Base-by-base conservation (phyloP, 768 basidiomycete species). In the Punctularia strigosozonata region DNA sequence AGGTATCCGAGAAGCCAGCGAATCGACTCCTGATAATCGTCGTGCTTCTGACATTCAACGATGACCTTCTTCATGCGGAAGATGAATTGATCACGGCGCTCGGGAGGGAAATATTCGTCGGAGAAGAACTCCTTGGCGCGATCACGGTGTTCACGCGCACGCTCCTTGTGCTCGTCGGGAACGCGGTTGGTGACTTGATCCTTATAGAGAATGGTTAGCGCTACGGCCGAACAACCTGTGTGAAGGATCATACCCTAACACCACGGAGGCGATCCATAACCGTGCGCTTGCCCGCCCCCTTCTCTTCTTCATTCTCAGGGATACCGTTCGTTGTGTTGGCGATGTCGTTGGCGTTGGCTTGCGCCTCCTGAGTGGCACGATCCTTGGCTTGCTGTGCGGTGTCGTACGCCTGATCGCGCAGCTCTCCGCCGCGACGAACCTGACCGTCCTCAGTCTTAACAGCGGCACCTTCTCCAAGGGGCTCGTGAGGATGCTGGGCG, bases 51-150 rank as follows among this genome's bases (percentile, higher is more conserved):
- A 54, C 87, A 91, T 52, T 97, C 92, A 42, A 92, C 69, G 38
- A 95, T 75, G 25, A 83, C 80, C 76, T 95, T 97, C 69, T 97
- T 97, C 5, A 77, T 70, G 10, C 94, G 75, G 66, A 81, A 94
- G 52, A 98, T 84, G 59, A 90, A 95, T 52, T 88, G 88, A 39
- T 94, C 88, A 18, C 88, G 73, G 17, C 94, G 68, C 58, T 91
- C 91, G 48, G 82, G 68, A 0, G 92, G 91, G 69, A 95, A 91
- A 48, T 81, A 83, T 26, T 92, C 85, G 36, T 91, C 86, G 13
- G 62, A 60, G 38, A 95, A 48, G 57, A 86, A 83, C 23, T 77
- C 66, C 51, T 74, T 75, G 19, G 75, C 69, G 13, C 70, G 68
- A 33, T 83, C 71, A 31, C 66, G 36, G 10, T 77, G 64, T 5